Percentiles rank a stretch among this genome's conserved stretches.
Evolutionary conservation across 148 eudicot species (phyloP).

Genomic region (Hydrangea macrophylla): DNA sequence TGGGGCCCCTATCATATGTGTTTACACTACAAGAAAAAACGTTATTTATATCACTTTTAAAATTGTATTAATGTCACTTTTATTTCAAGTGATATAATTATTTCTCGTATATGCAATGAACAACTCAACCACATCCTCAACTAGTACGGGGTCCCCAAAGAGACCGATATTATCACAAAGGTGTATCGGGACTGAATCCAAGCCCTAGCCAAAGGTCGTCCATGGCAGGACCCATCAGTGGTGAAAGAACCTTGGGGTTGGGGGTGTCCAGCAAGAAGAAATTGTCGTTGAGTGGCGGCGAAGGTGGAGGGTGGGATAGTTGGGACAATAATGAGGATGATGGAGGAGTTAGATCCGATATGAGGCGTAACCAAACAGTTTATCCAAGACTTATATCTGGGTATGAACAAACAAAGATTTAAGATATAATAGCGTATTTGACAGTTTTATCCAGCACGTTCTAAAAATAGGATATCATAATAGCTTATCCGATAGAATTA

Average conservation of each 20-base stretch:
- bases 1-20: no score
- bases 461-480: no score
- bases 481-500: no score
- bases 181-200: constrained; percentile 75
- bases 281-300: constrained; percentile 26
- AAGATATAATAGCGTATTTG: no score
- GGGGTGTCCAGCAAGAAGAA: constrained; percentile 13
- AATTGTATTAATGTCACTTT: no score
- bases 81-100: no score
- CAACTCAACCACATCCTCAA: constrained; percentile 47
- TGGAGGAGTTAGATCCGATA: constrained; percentile 36
- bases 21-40: no score
- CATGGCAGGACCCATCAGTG: constrained; percentile 86
- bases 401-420: no score
- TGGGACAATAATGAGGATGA: constrained; percentile 71
- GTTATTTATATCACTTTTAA: no score
- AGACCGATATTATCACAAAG: constrained; percentile 68
- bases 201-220: constrained; percentile 67
- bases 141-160: constrained; percentile 63
- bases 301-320: constrained; percentile 66
- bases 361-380: constrained; percentile 77
- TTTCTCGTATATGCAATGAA: no score
- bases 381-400: no score
- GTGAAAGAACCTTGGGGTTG: constrained; percentile 52
- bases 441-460: no score